phyloP scores from a whole-genome alignment of 768 basidiomycete genomes.

The Mycena rebaudengoi region DNA sequence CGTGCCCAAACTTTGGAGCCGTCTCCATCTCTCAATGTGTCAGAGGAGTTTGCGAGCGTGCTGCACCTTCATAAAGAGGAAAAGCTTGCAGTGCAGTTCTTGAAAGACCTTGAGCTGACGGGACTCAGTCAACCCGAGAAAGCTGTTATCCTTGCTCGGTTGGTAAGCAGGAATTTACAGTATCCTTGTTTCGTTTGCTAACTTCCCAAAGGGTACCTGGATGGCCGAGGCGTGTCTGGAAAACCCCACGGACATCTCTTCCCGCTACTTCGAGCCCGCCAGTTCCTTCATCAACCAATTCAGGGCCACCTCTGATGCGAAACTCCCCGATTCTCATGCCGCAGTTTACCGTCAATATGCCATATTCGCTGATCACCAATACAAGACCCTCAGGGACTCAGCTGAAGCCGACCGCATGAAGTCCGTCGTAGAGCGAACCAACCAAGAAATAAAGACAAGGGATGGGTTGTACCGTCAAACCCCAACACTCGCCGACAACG shows the following conservation, averaged over 20 bases:
- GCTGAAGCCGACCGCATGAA: constrained; percentile 76
- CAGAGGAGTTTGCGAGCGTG: constrained; percentile 88
- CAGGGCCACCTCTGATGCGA: constrained; percentile 10
- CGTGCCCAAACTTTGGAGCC: constrained; percentile 72
- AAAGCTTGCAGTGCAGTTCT: constrained; percentile 78
- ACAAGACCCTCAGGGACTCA: constrained; percentile 72
- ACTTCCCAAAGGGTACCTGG: constrained; percentile 80
- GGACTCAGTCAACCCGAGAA: constrained; percentile 36
- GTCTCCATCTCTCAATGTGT: constrained; percentile 57
- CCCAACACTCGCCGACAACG: constrained; percentile 22
- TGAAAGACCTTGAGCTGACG: constrained; percentile 52
- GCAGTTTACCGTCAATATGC: constrained; percentile 85
- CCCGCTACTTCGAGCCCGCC: constrained; percentile 76
- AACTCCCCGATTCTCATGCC: constrained; percentile 48
- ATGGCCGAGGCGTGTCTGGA: constrained; percentile 85
- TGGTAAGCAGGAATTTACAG: constrained; percentile 62
- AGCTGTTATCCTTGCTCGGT: constrained; percentile 61
- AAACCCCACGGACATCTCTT: constrained; percentile 75
- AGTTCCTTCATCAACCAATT: constrained; percentile 40
- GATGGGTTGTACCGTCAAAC: no score
- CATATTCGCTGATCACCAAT: constrained; percentile 89
- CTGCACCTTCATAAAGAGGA: constrained; percentile 91
- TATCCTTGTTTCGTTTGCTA: background rate
- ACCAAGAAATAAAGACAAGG: constrained; percentile 70
- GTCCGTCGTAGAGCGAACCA: constrained; percentile 77